A percentile compares a stretch with the other conserved stretches of the same genome.
Evolutionary conservation across 2,329 filamentous ascomycete genomes (phyloP).

Genomic region (Diaporthe sp.): DNA sequence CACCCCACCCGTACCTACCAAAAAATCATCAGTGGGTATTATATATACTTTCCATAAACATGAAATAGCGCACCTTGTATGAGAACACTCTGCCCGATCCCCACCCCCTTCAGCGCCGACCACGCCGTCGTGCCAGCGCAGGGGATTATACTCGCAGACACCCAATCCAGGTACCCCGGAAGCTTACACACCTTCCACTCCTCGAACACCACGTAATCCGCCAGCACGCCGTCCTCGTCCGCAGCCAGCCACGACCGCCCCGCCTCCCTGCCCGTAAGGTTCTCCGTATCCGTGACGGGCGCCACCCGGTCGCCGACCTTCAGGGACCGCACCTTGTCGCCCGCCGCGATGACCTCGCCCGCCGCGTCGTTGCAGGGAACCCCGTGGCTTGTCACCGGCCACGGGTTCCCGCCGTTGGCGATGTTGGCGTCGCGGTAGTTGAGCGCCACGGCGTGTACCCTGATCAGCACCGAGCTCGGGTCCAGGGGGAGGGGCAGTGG

Average conservation of each 20-base stretch:
- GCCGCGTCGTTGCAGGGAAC: not conserved
- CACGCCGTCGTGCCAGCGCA: not conserved
- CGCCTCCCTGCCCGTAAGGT: not conserved
- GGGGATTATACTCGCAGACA: not conserved
- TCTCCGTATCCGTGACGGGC: not conserved
- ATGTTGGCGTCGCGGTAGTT: constrained; percentile 54
- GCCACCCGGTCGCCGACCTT: not conserved
- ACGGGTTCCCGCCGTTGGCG: constrained; percentile 54
- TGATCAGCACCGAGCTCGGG: constrained; percentile 39
- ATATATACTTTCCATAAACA: not conserved
- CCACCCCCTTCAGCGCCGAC: not conserved
- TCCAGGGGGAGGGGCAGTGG: not conserved
- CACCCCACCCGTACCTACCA: not conserved
- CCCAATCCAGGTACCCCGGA: not conserved
- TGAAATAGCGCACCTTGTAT: not conserved
- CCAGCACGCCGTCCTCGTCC: not conserved
- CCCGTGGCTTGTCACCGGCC: constrained; percentile 50
- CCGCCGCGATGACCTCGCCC: not conserved
- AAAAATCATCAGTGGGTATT: not conserved
- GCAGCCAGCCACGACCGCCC: not conserved
- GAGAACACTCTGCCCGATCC: not conserved
- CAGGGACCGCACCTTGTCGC: not conserved
- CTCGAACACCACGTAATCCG: not conserved
- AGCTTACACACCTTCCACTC: constrained; percentile 2
- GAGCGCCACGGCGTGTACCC: constrained; percentile 49